Conservation (phyloP, 805 yeast genomes). For the Kuraishia piskuri region DNA sequence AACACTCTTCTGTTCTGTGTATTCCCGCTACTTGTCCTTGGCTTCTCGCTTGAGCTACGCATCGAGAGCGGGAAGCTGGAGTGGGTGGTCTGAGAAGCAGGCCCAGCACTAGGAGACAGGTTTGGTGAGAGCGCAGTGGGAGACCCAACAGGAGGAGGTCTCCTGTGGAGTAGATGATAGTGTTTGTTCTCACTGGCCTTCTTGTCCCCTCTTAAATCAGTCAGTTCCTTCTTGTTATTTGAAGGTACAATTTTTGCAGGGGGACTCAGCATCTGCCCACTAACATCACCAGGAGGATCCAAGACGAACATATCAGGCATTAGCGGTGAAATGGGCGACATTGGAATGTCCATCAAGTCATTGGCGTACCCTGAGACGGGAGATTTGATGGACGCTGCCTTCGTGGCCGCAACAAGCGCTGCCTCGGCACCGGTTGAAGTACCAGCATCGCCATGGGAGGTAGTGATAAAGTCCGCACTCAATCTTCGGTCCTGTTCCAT, state of each 20-base stretch:
- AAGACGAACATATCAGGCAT: not conserved
- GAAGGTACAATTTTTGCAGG: not conserved
- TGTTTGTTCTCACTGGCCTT: not conserved
- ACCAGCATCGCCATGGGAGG: slow-evolving; percentile 22
- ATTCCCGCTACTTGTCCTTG: not conserved
- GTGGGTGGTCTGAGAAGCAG: not conserved
- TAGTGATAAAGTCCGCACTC: slow-evolving; percentile 14
- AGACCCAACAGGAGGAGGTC: not conserved
- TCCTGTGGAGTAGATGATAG: not conserved
- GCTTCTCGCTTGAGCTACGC: not conserved
- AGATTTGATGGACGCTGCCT: slow-evolving; percentile 11
- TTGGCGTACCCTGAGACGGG: not conserved
- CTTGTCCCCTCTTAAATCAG: not conserved
- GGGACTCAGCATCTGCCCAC: not conserved
- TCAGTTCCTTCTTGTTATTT: not conserved
- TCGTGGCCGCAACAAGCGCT: slow-evolving; percentile 27
- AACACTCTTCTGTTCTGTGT: slow-evolving; percentile 10
- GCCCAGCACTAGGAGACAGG: not conserved
- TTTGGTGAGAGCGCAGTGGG: not conserved
- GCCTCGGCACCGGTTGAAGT: slow-evolving; percentile 23
- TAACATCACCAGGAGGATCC: not conserved
- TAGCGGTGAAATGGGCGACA: slow-evolving; percentile 2
- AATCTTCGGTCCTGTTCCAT: slow-evolving; percentile 37
- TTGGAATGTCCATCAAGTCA: not conserved
- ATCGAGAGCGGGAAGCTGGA: not conserved